Evolutionary conservation across 176 grass and related monocot genomes (phyloP).

Genomic region (Oryza meridionalis): DNA sequence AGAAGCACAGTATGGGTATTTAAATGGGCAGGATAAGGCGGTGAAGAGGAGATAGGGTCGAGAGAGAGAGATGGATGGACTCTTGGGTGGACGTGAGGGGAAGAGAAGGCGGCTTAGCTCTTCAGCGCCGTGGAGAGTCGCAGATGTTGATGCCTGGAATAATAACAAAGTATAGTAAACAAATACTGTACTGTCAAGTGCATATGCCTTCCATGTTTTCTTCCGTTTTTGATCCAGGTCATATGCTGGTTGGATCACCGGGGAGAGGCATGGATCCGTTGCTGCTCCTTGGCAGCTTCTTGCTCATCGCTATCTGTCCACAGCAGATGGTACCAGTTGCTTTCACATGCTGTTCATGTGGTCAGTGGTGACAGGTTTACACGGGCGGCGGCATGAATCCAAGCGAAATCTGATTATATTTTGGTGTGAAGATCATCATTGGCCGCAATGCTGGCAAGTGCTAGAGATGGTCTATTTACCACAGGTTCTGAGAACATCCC

Average conservation of each 20-base stretch:
- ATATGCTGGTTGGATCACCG: background rate
- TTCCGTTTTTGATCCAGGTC: conserved; percentile 25
- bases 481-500: conserved; percentile 18
- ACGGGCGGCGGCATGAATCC: background rate
- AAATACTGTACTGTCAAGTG: conserved; percentile 8
- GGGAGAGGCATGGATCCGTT: conserved; percentile 2
- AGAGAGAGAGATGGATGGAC: conserved; percentile 6
- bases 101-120: conserved; percentile 23
- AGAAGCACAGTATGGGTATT: conserved; percentile 46
- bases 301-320: background rate
- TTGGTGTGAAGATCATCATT: background rate
- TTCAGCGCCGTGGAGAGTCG: conserved; percentile 48
- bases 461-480: background rate
- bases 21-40: conserved; percentile 52
- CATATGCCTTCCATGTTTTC: conserved; percentile 31
- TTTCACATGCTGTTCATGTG: background rate
- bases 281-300: conserved; percentile 2
- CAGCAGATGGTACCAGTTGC: background rate
- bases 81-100: conserved; percentile 32
- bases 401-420: background rate
- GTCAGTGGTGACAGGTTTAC: background rate
- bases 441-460: background rate
- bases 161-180: background rate
- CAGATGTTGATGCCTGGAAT: background rate
- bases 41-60: conserved; percentile 35